Evolutionary conservation across 2,329 filamentous ascomycete genomes (phyloP).

Genomic region (Aspergillus glaucus): DNA sequence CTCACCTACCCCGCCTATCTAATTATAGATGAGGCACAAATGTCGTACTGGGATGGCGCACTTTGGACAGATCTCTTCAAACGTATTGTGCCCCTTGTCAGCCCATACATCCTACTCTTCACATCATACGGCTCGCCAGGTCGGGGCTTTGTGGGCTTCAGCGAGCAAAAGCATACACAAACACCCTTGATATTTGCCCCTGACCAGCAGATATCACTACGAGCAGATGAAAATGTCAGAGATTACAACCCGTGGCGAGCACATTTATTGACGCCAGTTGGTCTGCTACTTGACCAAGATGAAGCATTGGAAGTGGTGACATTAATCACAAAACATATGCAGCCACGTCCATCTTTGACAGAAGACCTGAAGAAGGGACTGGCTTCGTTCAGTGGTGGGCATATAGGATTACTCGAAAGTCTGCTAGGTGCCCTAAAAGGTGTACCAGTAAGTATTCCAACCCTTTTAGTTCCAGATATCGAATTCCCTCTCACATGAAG

Average conservation of each 20-base stretch:
- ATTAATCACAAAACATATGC: neutral
- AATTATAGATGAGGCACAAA: slow-evolving; percentile 10
- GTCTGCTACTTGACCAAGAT: slow-evolving; percentile 5
- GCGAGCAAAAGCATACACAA: neutral
- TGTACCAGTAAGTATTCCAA: neutral
- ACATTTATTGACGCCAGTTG: slow-evolving; percentile 2
- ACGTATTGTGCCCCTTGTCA: neutral
- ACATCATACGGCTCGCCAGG: slow-evolving; percentile 7
- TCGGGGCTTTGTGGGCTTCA: slow-evolving; percentile 2
- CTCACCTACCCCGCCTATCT: slow-evolving; percentile 4
- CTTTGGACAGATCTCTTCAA: slow-evolving; percentile 10
- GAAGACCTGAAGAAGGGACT: slow-evolving; percentile 5
- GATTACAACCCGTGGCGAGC: neutral
- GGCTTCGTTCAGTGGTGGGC: slow-evolving; percentile 4
- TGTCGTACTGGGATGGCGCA: slow-evolving; percentile 5
- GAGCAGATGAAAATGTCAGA: neutral
- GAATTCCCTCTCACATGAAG: neutral
- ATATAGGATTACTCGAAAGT: slow-evolving; percentile 4
- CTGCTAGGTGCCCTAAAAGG: neutral
- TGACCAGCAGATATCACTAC: slow-evolving; percentile 5
- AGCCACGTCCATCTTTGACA: slow-evolving; percentile 1
- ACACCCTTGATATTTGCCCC: slow-evolving; percentile 2
- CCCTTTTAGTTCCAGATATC: neutral
- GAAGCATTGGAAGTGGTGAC: slow-evolving; percentile 3
- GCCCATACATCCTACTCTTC: slow-evolving; percentile 6